Conservation (phyloP, 257 asterid genomes). For the Rhazya stricta region DNA sequence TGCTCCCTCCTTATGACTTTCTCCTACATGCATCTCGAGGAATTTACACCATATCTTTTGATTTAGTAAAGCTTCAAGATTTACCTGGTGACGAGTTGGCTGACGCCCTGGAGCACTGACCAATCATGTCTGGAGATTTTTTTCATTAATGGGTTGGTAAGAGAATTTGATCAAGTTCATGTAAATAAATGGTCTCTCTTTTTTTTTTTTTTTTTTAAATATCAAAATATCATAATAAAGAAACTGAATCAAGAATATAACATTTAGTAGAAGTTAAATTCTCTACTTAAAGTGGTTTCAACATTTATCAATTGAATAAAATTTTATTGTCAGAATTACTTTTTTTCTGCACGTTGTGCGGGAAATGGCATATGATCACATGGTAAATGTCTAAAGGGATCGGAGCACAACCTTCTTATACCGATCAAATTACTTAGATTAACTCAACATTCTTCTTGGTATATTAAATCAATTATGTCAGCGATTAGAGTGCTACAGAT, state of each 20-base stretch:
- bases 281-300: background rate
- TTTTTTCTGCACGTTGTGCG: background rate
- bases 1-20: background rate
- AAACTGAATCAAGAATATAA: too few relatives aligned
- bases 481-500: background rate
- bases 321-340: too few relatives aligned
- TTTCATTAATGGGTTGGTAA: too few relatives aligned
- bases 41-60: background rate
- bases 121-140: too few relatives aligned
- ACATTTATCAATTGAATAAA: too few relatives aligned
- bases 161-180: too few relatives aligned
- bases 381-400: slow-evolving; percentile 12
- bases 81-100: slow-evolving; percentile 24
- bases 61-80: slow-evolving; percentile 21
- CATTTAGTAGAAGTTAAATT: too few relatives aligned
- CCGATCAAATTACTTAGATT: slow-evolving; percentile 23
- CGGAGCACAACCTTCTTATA: background rate
- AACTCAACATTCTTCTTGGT: slow-evolving; percentile 22
- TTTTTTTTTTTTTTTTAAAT: too few relatives aligned
- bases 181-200: too few relatives aligned
- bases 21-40: slow-evolving; percentile 57
- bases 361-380: slow-evolving; percentile 17
- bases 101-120: too few relatives aligned
- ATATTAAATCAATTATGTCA: background rate
- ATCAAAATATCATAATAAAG: too few relatives aligned